A percentile compares a stretch with the other conserved stretches of the same genome.
Evolutionary conservation across 1,284 basidiomycete species (phyloP).

Genomic region (Ceratorhiza oryzae-sativae): DNA sequence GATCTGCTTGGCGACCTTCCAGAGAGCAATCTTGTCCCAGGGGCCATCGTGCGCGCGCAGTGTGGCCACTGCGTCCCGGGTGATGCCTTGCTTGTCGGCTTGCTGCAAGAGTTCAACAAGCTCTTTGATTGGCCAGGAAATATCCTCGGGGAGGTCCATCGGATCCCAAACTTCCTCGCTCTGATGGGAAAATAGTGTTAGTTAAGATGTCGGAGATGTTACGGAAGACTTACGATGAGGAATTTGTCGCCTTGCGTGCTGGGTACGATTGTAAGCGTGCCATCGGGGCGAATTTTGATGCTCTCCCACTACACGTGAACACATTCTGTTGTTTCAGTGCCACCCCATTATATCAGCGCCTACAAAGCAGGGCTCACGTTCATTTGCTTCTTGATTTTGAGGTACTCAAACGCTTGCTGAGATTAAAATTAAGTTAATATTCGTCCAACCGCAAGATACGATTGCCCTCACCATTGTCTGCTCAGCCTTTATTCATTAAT

Average conservation of each 20-base stretch:
- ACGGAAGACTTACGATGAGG: not conserved
- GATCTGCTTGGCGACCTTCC: not conserved
- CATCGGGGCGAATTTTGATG: constrained; percentile 17
- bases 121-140: not conserved
- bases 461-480: not conserved
- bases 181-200: not conserved
- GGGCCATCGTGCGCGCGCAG: not conserved
- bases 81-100: constrained; percentile 7
- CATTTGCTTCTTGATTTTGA: constrained; percentile 16
- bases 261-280: not conserved
- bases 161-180: constrained; percentile 13
- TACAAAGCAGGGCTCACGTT: not conserved
- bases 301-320: constrained; percentile 7
- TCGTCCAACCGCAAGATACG: not conserved
- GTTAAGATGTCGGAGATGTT: not conserved
- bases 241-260: constrained; percentile 26
- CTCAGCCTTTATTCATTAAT: not conserved
- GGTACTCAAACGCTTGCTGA: constrained; percentile 12
- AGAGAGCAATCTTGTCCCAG: constrained; percentile 11
- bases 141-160: not conserved
- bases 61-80: not conserved
- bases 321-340: constrained; percentile 18
- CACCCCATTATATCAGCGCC: not conserved
- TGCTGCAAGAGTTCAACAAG: constrained; percentile 5
- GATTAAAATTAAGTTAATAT: not conserved